A percentile compares a stretch with the other conserved stretches of the same genome.
phyloP scores from a whole-genome alignment of 164 flowering plant genomes.

The Magnolia sinica region DNA sequence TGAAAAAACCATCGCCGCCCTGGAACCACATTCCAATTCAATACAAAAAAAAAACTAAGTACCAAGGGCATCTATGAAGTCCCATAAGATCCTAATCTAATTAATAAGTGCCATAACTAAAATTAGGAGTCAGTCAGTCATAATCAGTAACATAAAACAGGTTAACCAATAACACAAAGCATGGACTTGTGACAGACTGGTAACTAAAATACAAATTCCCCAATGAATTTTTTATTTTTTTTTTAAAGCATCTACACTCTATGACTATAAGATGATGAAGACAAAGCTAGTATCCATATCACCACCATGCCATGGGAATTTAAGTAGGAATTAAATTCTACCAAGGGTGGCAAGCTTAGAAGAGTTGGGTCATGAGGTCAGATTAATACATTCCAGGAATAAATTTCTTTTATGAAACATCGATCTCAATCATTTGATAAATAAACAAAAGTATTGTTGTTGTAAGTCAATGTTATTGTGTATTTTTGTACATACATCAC shows the following conservation, averaged over 20 bases:
- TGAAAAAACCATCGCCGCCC: constrained; percentile 99
- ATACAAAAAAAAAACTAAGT: not conserved
- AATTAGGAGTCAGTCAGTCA: too few relatives aligned
- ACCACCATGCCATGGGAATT: not conserved
- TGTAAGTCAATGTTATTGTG: not conserved
- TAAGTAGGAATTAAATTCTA: not conserved
- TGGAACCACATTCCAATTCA: constrained; percentile 23
- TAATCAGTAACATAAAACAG: too few relatives aligned
- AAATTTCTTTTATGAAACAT: not conserved
- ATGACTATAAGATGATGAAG: not conserved
- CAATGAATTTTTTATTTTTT: not conserved
- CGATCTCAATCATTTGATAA: not conserved
- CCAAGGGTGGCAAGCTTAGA: not conserved
- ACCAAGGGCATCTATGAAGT: not conserved
- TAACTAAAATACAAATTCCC: not conserved
- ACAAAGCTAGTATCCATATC: not conserved
- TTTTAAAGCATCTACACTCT: not conserved
- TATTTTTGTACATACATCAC: not conserved
- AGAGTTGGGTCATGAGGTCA: not conserved
- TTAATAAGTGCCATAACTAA: not conserved
- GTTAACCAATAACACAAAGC: not conserved
- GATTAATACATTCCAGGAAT: too few relatives aligned
- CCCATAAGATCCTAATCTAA: not conserved
- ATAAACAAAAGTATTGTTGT: not conserved
- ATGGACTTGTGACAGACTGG: not conserved